Percentiles rank a stretch among this genome's conserved stretches.
These are phyloP conservation scores for Cocos nucifera DNA, from an alignment of 176 grass and related monocot species.

Conservation along the genomic window DNA sequence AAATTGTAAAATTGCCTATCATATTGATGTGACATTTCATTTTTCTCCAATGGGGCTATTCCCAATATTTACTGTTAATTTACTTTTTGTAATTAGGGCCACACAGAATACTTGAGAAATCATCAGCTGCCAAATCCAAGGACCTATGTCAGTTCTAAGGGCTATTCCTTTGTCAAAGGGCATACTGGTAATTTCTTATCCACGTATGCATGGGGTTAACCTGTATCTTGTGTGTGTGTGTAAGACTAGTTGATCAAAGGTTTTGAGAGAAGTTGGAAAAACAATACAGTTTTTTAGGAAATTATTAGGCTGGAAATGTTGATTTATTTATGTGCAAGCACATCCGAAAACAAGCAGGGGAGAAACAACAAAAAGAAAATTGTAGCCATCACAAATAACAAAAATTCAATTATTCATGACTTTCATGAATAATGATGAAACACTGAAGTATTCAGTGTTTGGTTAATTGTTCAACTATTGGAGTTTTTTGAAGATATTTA, in stretches of 20 bases:
- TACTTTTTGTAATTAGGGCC: conserved; percentile 36
- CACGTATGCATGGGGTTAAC: neutral
- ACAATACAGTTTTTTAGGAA: too few relatives aligned
- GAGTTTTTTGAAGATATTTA: too few relatives aligned
- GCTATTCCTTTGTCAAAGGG: conserved; percentile 68
- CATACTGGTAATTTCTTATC: conserved; percentile 47
- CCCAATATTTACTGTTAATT: conserved; percentile 1
- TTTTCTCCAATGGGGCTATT: conserved; percentile 1
- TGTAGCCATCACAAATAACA: too few relatives aligned
- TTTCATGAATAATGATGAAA: too few relatives aligned
- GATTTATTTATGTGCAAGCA: too few relatives aligned
- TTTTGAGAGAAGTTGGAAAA: too few relatives aligned
- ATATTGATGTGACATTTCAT: neutral
- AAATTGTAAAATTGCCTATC: conserved; percentile 2
- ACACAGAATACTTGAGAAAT: conserved; percentile 81
- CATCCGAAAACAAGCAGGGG: too few relatives aligned
- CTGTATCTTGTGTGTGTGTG: neutral
- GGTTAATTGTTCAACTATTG: too few relatives aligned
- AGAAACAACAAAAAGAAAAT: too few relatives aligned
- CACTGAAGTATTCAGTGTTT: too few relatives aligned
- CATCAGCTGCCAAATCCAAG: conserved; percentile 73
- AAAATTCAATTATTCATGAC: too few relatives aligned
- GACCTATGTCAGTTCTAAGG: conserved; percentile 68
- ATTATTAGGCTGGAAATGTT: too few relatives aligned
- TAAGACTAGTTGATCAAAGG: neutral